Percentiles rank a stretch among this genome's conserved stretches.
Conservation (phyloP, 2,329 filamentous ascomycete genomes). For the Colletotrichum noveboracense region DNA sequence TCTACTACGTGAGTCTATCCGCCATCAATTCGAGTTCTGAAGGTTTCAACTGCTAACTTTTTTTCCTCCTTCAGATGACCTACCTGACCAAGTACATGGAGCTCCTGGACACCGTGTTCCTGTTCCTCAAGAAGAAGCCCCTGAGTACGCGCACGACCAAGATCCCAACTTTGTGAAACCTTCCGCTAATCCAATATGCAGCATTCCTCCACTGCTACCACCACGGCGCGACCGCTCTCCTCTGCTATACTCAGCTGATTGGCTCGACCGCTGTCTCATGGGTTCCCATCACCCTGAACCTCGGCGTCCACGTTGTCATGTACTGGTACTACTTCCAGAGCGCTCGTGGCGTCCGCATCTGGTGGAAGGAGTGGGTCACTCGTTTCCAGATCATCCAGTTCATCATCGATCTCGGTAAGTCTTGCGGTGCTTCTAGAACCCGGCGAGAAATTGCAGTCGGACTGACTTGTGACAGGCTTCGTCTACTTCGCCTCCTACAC, state of each 20-base stretch:
- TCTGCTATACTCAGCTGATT: constrained; percentile 97
- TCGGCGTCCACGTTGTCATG: constrained; percentile 96
- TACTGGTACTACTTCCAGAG: constrained; percentile 99
- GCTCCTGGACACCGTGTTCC: constrained; percentile 92
- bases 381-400: constrained; percentile 97
- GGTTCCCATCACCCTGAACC: constrained; percentile 91
- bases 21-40: not conserved
- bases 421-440: not conserved
- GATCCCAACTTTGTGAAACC: not conserved
- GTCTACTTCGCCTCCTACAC: constrained; percentile 99
- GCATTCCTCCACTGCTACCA: constrained; percentile 99
- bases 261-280: constrained; percentile 93
- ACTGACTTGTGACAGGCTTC: constrained; percentile 67
- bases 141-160: constrained; percentile 63
- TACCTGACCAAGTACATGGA: constrained; percentile 99
- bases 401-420: constrained; percentile 90
- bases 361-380: constrained; percentile 99
- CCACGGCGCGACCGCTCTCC: constrained; percentile 93
- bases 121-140: constrained; percentile 99
- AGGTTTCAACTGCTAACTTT: constrained; percentile 1
- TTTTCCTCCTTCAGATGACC: constrained; percentile 70
- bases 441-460: not conserved
- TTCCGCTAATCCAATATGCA: constrained; percentile 40
- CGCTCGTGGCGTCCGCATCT: constrained; percentile 91
- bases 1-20: constrained; percentile 85